Evolutionary conservation across 495 filamentous ascomycete genomes (phyloP), one percentile per base, ranked within the genome.

Genomic region (Aspergillus olivimuriae): DNA sequence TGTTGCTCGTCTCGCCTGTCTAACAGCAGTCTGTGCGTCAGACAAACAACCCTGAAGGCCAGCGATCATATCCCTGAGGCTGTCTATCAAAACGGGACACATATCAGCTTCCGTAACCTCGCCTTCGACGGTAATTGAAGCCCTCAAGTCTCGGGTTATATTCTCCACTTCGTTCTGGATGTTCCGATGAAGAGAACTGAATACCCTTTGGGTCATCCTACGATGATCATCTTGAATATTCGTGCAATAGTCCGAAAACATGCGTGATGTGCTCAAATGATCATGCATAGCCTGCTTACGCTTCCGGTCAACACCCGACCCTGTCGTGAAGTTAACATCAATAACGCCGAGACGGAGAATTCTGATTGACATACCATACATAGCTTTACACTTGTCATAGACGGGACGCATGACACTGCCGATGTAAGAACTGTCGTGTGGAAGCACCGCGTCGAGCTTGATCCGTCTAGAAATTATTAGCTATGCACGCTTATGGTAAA

Each of bases 351-450:
- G n/a, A 36, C 18, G 15, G 12, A 21, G 33, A 19, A 5, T 34
- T 34, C 7, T 38, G 32, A 24, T 43, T 26, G 4, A 36, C 42
- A 24, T 55, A 62, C 58, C 58, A 20, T n/a, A 20, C 36, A 56
- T 36, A 4, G 12, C 17, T 9, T 17, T 52, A 21, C 48, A 55
- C 12, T 10, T 15, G 11, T 36, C 3, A 36, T 36, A 36, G 9
- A 19, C 34, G n/a, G 52, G 41, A 1, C 34, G 46, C 57, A 63
- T 63, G 17, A 56, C 33, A 1, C 28, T 40, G 0, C 54, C 40
- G 2, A 63, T 60, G 17, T 48, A 56, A 5, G 60, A 58, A 18
- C 53, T 57, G 39, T 20, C 36, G 10, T 57, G 52, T 9, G 41
- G 46, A 5, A 45, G 12, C 4, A 50, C 31, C 11, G 50, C 44